Conservation (phyloP, 176 grass and related monocot species). For the Alloteropsis semialata region DNA sequence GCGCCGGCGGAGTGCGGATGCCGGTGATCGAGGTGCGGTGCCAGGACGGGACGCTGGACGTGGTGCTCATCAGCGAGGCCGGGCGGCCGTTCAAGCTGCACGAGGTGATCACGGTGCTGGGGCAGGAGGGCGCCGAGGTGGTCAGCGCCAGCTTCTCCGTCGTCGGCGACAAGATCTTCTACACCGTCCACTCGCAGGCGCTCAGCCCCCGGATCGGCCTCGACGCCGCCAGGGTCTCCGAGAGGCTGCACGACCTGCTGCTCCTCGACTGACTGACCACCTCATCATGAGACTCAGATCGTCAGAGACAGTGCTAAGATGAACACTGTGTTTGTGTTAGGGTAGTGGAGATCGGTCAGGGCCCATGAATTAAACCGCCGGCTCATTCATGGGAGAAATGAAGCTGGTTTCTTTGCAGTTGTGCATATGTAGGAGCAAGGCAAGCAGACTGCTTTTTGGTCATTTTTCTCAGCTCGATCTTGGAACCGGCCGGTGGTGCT, state of each 20-base stretch:
- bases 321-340: background rate
- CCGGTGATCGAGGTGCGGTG: slow-evolving; percentile 68
- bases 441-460: too few relatives aligned
- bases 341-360: background rate
- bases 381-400: background rate
- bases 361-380: background rate
- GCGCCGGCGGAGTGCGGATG: background rate
- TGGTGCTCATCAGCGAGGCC: slow-evolving; percentile 55
- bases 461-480: background rate
- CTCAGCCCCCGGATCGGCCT: slow-evolving; percentile 53
- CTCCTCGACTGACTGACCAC: background rate
- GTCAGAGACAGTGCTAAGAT: background rate
- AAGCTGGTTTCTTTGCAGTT: slow-evolving; percentile 13
- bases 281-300: too few relatives aligned
- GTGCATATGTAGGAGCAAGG: slow-evolving; percentile 2
- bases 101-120: slow-evolving; percentile 71
- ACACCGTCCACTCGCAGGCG: slow-evolving; percentile 84
- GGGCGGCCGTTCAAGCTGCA: slow-evolving; percentile 53
- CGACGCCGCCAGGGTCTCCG: slow-evolving; percentile 43
- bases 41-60: slow-evolving; percentile 63
- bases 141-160: slow-evolving; percentile 76
- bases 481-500: background rate
- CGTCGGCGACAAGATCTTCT: slow-evolving; percentile 70
- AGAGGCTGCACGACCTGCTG: slow-evolving; percentile 52
- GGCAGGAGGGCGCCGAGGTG: slow-evolving; percentile 83